A percentile compares a stretch with the other conserved stretches of the same genome.
Conservation (phyloP, 1,284 basidiomycete species). For the Gymnopus androsaceus region DNA sequence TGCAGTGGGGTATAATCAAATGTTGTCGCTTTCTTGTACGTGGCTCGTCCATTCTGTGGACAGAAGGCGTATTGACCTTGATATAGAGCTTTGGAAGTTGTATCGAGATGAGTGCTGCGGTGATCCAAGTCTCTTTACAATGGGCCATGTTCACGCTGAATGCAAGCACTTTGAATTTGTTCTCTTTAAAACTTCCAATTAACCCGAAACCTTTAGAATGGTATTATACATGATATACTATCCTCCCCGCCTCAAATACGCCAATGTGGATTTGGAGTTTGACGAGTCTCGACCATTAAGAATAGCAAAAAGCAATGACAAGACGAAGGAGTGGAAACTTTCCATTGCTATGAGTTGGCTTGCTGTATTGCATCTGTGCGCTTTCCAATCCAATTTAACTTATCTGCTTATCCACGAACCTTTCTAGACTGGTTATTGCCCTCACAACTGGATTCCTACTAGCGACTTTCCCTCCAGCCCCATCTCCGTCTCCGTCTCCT, state of each 20-base stretch:
- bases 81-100: constrained; percentile 71
- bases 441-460: constrained; percentile 62
- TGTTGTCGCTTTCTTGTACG: constrained; percentile 82
- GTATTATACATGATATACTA: constrained; percentile 93
- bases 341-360: constrained; percentile 77
- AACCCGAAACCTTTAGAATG: constrained; percentile 60
- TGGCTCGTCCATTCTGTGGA: constrained; percentile 16
- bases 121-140: constrained; percentile 82
- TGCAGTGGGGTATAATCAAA: constrained; percentile 85
- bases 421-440: constrained; percentile 49
- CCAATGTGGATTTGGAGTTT: constrained; percentile 44
- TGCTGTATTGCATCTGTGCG: constrained; percentile 76
- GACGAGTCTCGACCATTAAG: constrained; percentile 43
- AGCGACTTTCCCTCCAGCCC: constrained; percentile 40
- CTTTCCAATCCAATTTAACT: constrained; percentile 23
- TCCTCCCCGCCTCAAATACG: constrained; percentile 79
- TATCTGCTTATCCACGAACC: constrained; percentile 9
- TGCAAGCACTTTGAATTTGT: constrained; percentile 54
- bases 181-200: not conserved
- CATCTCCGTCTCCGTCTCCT: constrained; percentile 40
- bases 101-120: constrained; percentile 80
- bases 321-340: constrained; percentile 72
- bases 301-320: constrained; percentile 50
- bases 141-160: constrained; percentile 86
- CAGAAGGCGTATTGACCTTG: not conserved